These are phyloP conservation scores for Asterophora lycoperdoides DNA, from an alignment of 768 basidiomycete species.

Conservation along the genomic window DNA sequence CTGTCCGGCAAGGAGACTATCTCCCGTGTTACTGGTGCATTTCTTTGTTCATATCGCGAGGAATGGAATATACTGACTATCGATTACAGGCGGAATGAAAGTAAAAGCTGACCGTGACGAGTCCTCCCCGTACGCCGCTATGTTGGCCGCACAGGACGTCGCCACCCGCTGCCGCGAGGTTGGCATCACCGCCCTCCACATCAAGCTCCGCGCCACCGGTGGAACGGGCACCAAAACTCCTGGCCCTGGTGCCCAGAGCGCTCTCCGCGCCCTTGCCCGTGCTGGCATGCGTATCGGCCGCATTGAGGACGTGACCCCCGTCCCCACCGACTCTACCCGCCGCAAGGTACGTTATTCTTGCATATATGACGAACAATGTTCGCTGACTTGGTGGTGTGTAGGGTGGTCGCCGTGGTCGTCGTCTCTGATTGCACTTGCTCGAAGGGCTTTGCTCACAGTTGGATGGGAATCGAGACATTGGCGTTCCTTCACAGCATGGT, in stretches of 20 bases:
- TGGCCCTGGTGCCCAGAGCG: constrained; percentile 97
- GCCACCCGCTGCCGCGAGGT: constrained; percentile 96
- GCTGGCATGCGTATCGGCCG: constrained; percentile 97
- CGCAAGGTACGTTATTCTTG: constrained; percentile 74
- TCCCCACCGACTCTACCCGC: constrained; percentile 95
- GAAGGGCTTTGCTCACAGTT: constrained; percentile 14
- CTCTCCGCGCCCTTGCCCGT: constrained; percentile 96
- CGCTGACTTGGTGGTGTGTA: constrained; percentile 23
- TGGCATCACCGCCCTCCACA: constrained; percentile 96
- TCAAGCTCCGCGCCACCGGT: constrained; percentile 98
- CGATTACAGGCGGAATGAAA: constrained; percentile 86
- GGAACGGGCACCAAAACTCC: constrained; percentile 99
- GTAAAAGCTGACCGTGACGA: constrained; percentile 99
- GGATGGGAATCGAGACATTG: constrained; percentile 12
- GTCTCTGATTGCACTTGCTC: constrained; percentile 52
- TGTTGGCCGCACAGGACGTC: constrained; percentile 98
- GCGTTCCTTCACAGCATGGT: constrained; percentile 11
- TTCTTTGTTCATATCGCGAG: background rate
- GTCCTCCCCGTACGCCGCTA: constrained; percentile 95
- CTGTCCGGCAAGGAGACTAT: constrained; percentile 98
- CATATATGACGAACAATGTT: background rate
- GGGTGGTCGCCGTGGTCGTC: constrained; percentile 99
- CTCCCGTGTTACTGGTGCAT: constrained; percentile 91
- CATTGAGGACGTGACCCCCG: constrained; percentile 97
- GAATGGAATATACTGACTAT: background rate